phyloP scores from a whole-genome alignment of 768 basidiomycete species.

The Serendipita sp. region DNA sequence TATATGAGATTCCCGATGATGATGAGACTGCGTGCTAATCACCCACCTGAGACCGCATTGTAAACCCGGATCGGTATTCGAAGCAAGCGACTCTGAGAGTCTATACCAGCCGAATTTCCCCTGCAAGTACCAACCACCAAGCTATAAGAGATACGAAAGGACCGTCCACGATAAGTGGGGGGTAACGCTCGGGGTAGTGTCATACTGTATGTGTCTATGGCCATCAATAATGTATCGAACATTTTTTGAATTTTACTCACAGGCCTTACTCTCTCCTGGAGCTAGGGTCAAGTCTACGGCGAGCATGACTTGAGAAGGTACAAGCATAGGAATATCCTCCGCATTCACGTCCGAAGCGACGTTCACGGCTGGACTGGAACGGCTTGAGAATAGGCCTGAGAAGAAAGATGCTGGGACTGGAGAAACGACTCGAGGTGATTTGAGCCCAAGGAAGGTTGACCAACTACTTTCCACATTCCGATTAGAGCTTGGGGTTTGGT shows the following conservation, averaged over 20 bases:
- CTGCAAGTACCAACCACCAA: slow-evolving; percentile 79
- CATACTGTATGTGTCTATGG: slow-evolving; percentile 62
- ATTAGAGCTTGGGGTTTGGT: not conserved
- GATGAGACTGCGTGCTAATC: not conserved
- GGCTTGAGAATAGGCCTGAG: slow-evolving; percentile 20
- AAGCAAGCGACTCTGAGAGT: slow-evolving; percentile 50
- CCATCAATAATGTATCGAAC: slow-evolving; percentile 5
- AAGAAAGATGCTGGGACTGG: not conserved
- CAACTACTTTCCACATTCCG: not conserved
- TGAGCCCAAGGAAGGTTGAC: not conserved
- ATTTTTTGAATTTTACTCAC: slow-evolving; percentile 30
- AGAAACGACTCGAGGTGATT: not conserved
- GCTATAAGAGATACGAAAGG: slow-evolving; percentile 76
- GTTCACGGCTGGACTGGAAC: slow-evolving; percentile 13
- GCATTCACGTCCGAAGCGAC: slow-evolving; percentile 16
- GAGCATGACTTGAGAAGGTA: slow-evolving; percentile 72
- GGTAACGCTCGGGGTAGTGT: slow-evolving; percentile 65
- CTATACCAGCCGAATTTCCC: slow-evolving; percentile 24
- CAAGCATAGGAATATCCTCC: slow-evolving; percentile 65
- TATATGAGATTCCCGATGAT: slow-evolving; percentile 21
- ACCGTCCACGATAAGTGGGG: slow-evolving; percentile 76
- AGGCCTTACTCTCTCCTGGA: slow-evolving; percentile 74
- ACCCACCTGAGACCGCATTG: slow-evolving; percentile 65
- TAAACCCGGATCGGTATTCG: slow-evolving; percentile 85
- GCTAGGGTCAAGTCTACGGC: slow-evolving; percentile 69